These are phyloP conservation scores for Ascosphaera apis DNA, from an alignment of 2,329 filamentous ascomycete species.

Conservation along the genomic window DNA sequence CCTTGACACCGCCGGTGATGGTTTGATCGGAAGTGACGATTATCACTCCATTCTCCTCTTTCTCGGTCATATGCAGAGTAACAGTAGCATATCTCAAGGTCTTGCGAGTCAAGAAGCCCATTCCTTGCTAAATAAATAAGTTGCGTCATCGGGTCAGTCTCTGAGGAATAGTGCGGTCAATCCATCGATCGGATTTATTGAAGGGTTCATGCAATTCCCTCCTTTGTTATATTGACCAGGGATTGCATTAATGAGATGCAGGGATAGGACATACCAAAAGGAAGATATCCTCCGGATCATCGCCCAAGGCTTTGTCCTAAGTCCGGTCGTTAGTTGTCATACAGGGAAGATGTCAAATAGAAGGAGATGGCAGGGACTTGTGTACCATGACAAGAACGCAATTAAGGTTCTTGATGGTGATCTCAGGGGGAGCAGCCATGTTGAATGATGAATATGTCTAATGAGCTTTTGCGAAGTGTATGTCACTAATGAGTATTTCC, in stretches of 20 bases:
- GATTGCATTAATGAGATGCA: constrained; percentile 1
- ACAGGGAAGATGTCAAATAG: constrained; percentile 1
- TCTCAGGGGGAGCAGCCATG: constrained; percentile 50
- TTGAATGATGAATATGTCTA: constrained; percentile 11
- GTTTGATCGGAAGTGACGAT: constrained; percentile 54
- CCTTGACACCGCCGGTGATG: constrained; percentile 45
- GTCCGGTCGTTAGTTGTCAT: constrained; percentile 2
- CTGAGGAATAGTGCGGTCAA: constrained; percentile 2
- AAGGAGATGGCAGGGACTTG: constrained; percentile 1
- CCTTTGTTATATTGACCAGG: background rate
- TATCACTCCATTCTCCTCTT: constrained; percentile 25
- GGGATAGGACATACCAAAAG: constrained; percentile 23
- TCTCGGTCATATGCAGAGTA: constrained; percentile 37
- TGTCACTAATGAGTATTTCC: too few species aligned
- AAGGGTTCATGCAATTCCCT: too few species aligned
- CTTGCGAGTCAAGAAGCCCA: constrained; percentile 51
- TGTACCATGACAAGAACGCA: constrained; percentile 49
- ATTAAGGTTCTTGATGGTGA: constrained; percentile 43
- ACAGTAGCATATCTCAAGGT: constrained; percentile 46
- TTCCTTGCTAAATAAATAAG: constrained; percentile 30
- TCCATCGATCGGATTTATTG: too few species aligned
- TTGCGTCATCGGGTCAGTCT: constrained; percentile 4
- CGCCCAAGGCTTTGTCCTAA: constrained; percentile 55
- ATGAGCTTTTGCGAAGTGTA: too few species aligned
- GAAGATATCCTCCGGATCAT: constrained; percentile 44